These are phyloP conservation scores for Gremmenia infestans DNA, from an alignment of 2,329 filamentous ascomycete genomes.

Conservation along the genomic window DNA sequence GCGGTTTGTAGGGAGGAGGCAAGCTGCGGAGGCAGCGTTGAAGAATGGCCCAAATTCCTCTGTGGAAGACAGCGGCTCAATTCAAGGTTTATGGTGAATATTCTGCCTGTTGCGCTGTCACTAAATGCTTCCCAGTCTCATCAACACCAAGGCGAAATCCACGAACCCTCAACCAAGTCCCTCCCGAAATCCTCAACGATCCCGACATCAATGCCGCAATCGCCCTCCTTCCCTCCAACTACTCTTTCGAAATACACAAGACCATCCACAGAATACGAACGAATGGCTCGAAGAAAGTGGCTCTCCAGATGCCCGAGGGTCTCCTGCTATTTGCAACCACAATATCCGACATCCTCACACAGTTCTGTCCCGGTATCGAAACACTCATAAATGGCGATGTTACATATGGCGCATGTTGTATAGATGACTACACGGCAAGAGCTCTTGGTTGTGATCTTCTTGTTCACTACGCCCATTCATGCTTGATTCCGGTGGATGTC, in stretches of 20 bases:
- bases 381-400: constrained; percentile 99
- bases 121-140: background rate
- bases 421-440: constrained; percentile 94
- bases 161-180: constrained; percentile 85
- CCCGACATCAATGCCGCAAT: constrained; percentile 83
- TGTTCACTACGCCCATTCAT: constrained; percentile 96
- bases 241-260: constrained; percentile 97
- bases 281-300: constrained; percentile 73
- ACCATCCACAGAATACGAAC: constrained; percentile 91
- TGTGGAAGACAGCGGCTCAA: constrained; percentile 56
- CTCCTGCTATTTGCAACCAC: constrained; percentile 94
- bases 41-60: constrained; percentile 29
- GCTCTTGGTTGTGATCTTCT: constrained; percentile 91
- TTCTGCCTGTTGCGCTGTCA: background rate
- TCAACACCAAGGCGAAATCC: constrained; percentile 67
- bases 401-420: constrained; percentile 96
- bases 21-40: constrained; percentile 56
- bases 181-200: constrained; percentile 79
- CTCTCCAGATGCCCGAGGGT: constrained; percentile 96
- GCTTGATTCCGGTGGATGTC: constrained; percentile 90
- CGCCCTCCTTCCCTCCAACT: constrained; percentile 83
- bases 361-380: constrained; percentile 87
- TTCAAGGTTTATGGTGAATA: constrained; percentile 53
- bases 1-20: constrained; percentile 80
- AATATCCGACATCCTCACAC: constrained; percentile 90